phyloP scores from a whole-genome alignment of 192 early-diverging fungal species.

The Coemansia nantahalensis region DNA sequence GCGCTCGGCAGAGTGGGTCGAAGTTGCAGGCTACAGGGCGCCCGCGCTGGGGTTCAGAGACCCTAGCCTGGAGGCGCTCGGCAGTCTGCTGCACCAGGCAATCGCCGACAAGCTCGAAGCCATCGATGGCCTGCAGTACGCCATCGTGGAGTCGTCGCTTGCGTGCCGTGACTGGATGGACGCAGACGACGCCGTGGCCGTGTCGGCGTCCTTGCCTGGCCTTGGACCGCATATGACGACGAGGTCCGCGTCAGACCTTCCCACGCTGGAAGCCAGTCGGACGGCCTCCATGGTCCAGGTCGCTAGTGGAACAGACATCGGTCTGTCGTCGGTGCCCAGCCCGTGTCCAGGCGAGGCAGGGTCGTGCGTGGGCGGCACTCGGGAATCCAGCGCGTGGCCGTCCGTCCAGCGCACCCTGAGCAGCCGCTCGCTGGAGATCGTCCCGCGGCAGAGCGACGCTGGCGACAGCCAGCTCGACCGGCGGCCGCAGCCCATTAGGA shows the following conservation, averaged over 20 bases:
- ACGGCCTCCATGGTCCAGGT: too few relatives aligned
- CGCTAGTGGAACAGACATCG: too few relatives aligned
- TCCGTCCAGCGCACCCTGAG: slow-evolving; percentile 1
- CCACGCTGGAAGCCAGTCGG: background rate
- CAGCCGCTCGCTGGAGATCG: slow-evolving; percentile 1
- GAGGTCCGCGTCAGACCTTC: slow-evolving; percentile 5
- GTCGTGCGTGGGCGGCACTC: too few relatives aligned
- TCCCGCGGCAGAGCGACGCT: background rate
- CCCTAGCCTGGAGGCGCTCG: slow-evolving; percentile 9
- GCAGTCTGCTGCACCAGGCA: slow-evolving; percentile 4
- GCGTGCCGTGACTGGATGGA: slow-evolving; percentile 33
- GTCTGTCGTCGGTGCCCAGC: too few relatives aligned
- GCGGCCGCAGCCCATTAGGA: background rate
- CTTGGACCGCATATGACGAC: background rate
- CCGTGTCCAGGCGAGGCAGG: too few relatives aligned
- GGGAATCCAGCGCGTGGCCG: background rate
- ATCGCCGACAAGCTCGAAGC: slow-evolving; percentile 30
- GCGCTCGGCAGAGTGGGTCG: slow-evolving; percentile 26
- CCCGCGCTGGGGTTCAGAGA: slow-evolving; percentile 13
- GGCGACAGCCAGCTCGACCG: background rate
- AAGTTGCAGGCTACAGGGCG: slow-evolving; percentile 11
- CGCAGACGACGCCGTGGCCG: background rate
- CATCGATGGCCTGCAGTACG: slow-evolving; percentile 34
- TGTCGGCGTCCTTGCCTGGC: background rate
- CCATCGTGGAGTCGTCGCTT: slow-evolving; percentile 35